Percentiles rank a stretch among this genome's conserved stretches.
Conservation (phyloP, 257 asterid genomes). For the Gardenia jasminoides region DNA sequence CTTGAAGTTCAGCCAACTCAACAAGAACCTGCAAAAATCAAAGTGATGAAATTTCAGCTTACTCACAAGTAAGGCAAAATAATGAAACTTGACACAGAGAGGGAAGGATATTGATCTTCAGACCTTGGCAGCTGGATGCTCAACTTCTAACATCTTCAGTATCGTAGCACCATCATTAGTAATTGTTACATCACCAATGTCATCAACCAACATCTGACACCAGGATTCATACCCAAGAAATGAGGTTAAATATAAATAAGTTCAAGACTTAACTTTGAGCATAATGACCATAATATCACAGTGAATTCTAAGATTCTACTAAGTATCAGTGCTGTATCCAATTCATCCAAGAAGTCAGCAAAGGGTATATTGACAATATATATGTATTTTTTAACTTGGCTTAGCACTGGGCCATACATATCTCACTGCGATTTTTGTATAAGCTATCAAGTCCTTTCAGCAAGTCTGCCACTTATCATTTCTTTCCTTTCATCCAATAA, state of each 20-base stretch:
- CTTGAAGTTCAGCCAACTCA: constrained; percentile 98
- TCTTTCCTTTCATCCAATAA: background rate
- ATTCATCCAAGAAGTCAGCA: background rate
- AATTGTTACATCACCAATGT: constrained; percentile 95
- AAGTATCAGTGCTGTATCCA: background rate
- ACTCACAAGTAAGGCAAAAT: background rate
- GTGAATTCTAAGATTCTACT: background rate
- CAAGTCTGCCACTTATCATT: background rate
- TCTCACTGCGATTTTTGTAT: background rate
- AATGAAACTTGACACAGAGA: background rate
- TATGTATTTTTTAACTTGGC: too few species aligned
- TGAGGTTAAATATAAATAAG: background rate
- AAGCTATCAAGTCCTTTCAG: background rate
- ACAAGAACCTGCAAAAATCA: constrained; percentile 68
- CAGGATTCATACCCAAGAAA: background rate
- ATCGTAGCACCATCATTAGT: constrained; percentile 99
- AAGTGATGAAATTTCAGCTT: background rate
- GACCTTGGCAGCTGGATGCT: constrained; percentile 99
- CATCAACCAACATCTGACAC: constrained; percentile 95
- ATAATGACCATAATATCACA: too few species aligned
- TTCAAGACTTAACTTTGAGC: background rate
- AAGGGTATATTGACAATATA: background rate
- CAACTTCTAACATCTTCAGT: constrained; percentile 92
- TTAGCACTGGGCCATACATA: background rate
- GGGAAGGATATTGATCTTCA: background rate